Base-by-base conservation (phyloP, 495 filamentous ascomycete genomes). In the Staphylotrichum tortipilum region DNA sequence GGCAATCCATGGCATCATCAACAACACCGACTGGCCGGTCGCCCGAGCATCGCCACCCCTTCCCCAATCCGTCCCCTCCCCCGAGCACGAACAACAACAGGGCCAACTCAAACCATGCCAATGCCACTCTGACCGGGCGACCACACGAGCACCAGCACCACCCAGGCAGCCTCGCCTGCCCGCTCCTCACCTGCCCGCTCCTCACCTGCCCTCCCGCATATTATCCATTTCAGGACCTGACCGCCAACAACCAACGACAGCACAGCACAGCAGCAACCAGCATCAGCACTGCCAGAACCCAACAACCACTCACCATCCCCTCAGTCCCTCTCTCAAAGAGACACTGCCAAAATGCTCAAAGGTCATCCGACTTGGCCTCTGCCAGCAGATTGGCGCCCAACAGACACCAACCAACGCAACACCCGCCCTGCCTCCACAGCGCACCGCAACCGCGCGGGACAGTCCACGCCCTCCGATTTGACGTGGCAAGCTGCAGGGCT, bases 341-440 rank as follows among this genome's bases (percentile, higher is more conserved):
- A n/a, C n/a, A n/a, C n/a, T n/a, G n/a, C n/a, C n/a, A n/a, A n/a
- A n/a, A n/a, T n/a, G n/a, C n/a, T n/a, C n/a, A n/a, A n/a, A n/a
- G n/a, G n/a, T n/a, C n/a, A n/a, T n/a, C n/a, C n/a, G n/a, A n/a
- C n/a, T n/a, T n/a, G n/a, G n/a, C n/a, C n/a, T n/a, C n/a, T n/a
- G n/a, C n/a, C n/a, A n/a, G n/a, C 47, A 38, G 39, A 50, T 50
- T 50, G 38, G 30, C 38, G 47, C 47, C 29, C 38, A 36, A 37
- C 34, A n/a, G n/a, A n/a, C n/a, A n/a, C n/a, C n/a, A n/a, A n/a
- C 15, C 19, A 2, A 21, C 12, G n/a, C 26, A 14, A 22, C 14
- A 23, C n/a, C 41, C 28, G 26, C 26, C 5, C 34, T 3, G 23
- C 39, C 24, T n/a, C n/a, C n/a, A n/a, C 7, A 45, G 10, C 43